Evolutionary conservation across 2,329 filamentous ascomycete species (phyloP).

Genomic region (Alternaria consortialis): DNA sequence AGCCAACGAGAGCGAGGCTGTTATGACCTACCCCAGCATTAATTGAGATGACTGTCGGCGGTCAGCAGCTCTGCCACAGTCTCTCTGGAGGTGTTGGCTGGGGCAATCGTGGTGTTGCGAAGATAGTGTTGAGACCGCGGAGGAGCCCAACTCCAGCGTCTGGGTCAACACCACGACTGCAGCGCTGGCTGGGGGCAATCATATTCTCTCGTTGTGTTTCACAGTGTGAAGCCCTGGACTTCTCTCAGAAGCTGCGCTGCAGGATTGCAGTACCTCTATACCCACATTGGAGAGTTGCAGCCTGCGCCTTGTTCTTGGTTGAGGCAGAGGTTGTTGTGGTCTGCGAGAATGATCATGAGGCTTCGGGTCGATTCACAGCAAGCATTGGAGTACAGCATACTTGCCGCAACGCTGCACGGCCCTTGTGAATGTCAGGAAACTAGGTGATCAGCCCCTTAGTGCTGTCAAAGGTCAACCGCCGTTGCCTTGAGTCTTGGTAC

Average conservation of each 20-base stretch:
- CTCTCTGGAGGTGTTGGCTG: not conserved
- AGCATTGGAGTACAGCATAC: not conserved
- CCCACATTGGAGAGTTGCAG: not conserved
- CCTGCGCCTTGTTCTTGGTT: not conserved
- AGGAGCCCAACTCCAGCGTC: not conserved
- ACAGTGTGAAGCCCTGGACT: not conserved
- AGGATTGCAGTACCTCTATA: not conserved
- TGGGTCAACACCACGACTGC: not conserved
- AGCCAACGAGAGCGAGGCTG: not conserved
- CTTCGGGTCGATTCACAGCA: not conserved
- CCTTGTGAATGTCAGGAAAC: not conserved
- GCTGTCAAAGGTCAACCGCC: not conserved
- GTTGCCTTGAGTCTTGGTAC: not conserved
- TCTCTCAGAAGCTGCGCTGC: not conserved
- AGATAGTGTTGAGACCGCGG: slow-evolving; percentile 5
- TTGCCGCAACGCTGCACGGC: not conserved
- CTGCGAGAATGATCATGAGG: not conserved
- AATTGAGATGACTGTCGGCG: not conserved
- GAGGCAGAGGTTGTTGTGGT: not conserved
- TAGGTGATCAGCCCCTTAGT: not conserved
- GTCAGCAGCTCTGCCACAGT: not conserved
- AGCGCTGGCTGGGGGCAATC: not conserved
- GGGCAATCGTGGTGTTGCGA: not conserved
- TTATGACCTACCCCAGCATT: not conserved
- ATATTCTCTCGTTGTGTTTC: not conserved